These are phyloP conservation scores for Simplicillium sp. DNA, from an alignment of 2,329 filamentous ascomycete species.

Conservation along the genomic window DNA sequence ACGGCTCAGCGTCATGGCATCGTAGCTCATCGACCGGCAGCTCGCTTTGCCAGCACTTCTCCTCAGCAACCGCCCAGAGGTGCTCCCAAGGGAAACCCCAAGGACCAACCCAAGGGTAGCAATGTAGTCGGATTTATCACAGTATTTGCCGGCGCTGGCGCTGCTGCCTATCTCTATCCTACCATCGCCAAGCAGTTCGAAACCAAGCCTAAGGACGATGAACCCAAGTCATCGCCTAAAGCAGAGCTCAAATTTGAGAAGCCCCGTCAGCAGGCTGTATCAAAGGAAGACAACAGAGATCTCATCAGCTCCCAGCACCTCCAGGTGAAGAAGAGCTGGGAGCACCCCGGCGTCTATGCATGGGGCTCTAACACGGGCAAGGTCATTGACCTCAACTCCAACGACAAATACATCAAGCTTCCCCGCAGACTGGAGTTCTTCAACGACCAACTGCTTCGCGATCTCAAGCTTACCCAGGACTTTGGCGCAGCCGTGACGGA, in stretches of 20 bases:
- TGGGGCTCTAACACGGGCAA: slow-evolving; percentile 85
- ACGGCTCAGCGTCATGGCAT: slow-evolving; percentile 1
- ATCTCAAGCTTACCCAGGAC: slow-evolving; percentile 73
- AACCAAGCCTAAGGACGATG: not conserved
- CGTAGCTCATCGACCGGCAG: not conserved
- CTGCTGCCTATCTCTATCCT: slow-evolving; percentile 8
- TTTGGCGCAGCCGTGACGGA: slow-evolving; percentile 85
- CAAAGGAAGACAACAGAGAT: slow-evolving; percentile 65
- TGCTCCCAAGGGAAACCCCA: not conserved
- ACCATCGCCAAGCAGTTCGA: slow-evolving; percentile 3
- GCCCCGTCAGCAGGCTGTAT: slow-evolving; percentile 43
- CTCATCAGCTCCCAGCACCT: slow-evolving; percentile 76
- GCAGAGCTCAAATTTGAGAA: slow-evolving; percentile 61
- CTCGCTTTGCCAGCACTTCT: not conserved
- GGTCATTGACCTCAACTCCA: slow-evolving; percentile 77
- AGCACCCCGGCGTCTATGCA: slow-evolving; percentile 79
- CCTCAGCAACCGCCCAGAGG: not conserved
- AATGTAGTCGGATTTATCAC: slow-evolving; percentile 4
- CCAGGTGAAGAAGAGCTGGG: slow-evolving; percentile 75
- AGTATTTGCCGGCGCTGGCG: slow-evolving; percentile 7
- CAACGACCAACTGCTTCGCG: slow-evolving; percentile 72
- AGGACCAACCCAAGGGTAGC: not conserved
- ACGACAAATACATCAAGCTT: slow-evolving; percentile 68
- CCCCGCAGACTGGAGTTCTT: slow-evolving; percentile 75
- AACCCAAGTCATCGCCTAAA: slow-evolving; percentile 15